Base-by-base conservation (phyloP, 1,284 basidiomycete species). In the Austropuccinia psidii region DNA sequence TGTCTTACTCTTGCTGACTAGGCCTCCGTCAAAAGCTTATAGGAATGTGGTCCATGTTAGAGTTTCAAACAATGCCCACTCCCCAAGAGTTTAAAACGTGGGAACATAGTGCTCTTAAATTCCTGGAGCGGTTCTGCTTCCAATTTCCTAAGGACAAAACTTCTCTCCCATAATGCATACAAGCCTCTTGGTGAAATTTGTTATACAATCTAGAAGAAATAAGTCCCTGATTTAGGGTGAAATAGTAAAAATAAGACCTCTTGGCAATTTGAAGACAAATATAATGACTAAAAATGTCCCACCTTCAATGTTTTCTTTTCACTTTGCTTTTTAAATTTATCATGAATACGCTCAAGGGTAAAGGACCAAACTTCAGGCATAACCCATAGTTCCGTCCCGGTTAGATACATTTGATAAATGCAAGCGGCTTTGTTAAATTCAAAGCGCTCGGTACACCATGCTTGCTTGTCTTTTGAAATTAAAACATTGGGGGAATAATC, bases 121-220 rank as follows among this genome's bases (percentile, higher is more conserved):
- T 76, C 52, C 77, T 76, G 11, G 79, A 78, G 54, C 78, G 77
- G 35, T 79, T 76, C 24, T 76, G 75, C 21, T 79, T 76, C 79
- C 79, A 80, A 68, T 77, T 74, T 8, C 73, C 72, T 19, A 79
- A 52, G 15, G 77, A 78, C 11, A 79, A 74, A 73, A 80, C 78
- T 67, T 78, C 79, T 41, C 79, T 75, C 4, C 79, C 79, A 58
- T 79, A 79, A 67, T 80, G 79, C 79, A 80, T 79, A 73, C 79
- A 80, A 33, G 78, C 79, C 58, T 80, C 79, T 39, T 77, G 76
- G 60, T 78, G 77, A 60, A 78, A 80, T 50, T 80, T 80, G 64
- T 76, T 78, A 66, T 78, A 80, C 45, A 80, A 72, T 27, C 78
- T 74, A 17, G 76, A 76, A 31, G 77, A 76, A 68, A 80, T 79